A percentile compares a stretch with the other conserved stretches of the same genome.
phyloP scores from a whole-genome alignment of 1,284 basidiomycete species.

The Fomitopsis betulina region DNA sequence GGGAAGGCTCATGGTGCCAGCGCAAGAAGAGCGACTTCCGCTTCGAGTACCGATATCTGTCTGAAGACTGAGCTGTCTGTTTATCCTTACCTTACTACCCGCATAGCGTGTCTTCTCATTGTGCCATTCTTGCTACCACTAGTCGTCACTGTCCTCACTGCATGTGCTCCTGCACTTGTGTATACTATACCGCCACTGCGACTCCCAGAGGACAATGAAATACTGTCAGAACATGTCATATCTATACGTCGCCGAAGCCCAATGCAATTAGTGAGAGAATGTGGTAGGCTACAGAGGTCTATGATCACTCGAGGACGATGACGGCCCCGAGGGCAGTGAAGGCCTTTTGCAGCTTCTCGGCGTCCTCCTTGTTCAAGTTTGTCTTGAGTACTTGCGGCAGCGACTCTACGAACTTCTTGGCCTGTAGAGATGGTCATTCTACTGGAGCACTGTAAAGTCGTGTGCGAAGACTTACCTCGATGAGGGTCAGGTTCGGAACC shows the following conservation, averaged over 20 bases:
- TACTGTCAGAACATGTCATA: neutral
- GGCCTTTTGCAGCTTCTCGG: constrained; percentile 91
- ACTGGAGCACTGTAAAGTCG: constrained; percentile 6
- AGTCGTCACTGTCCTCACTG: constrained; percentile 4
- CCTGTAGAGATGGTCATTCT: constrained; percentile 44
- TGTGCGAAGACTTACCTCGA: constrained; percentile 69
- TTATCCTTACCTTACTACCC: neutral
- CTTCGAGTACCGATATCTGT: constrained; percentile 90
- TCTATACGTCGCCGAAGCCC: constrained; percentile 4
- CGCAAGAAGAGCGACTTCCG: constrained; percentile 98
- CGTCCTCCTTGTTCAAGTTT: constrained; percentile 95
- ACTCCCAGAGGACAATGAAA: constrained; percentile 11
- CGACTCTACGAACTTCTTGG: constrained; percentile 99
- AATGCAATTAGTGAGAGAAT: constrained; percentile 45
- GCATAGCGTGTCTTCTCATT: constrained; percentile 1
- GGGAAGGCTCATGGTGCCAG: constrained; percentile 98
- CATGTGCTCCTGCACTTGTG: constrained; percentile 10
- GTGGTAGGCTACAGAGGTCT: constrained; percentile 11
- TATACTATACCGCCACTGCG: constrained; percentile 7
- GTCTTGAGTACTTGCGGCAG: constrained; percentile 95
- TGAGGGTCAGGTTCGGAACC: constrained; percentile 91
- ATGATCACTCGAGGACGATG: constrained; percentile 72
- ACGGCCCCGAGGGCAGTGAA: constrained; percentile 90
- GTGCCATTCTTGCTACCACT: neutral
- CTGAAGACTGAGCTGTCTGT: constrained; percentile 61